Base-by-base conservation (phyloP, 345 rosid species). In the Cardamine resedifolia region DNA sequence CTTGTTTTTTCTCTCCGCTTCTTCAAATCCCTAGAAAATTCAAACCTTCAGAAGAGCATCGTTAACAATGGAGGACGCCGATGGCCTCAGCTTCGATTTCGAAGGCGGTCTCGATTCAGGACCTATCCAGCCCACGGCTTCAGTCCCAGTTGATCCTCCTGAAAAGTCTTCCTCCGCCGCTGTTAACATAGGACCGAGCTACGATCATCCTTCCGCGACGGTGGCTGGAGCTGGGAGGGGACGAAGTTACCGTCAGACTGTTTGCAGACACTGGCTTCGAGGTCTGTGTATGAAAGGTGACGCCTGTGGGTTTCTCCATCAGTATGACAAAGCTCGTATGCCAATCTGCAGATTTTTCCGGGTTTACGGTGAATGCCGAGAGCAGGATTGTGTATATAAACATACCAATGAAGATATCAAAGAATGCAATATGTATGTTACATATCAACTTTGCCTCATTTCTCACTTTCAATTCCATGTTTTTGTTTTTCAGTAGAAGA, bases 231-330 rank as follows among this genome's bases (percentile, higher is more conserved):
- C 76, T 27, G 97, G 96, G 15, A 63, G 99, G 58, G 80, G 80
- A 23, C 59, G 96, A 81, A 96, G 99, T 81, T 96, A 87, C 84
- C 82, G 99, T 45, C 98, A 96, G 81, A 96, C 99, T 15, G 99
- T 96, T 6, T 96, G 99, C 75, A 84, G 97, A 74, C 99, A 96
- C 83, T 96, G 99, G 98, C 91, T 96, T 36, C 88, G 99, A 36
- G 85, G 99, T 69, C 88, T 96, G 30, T 96, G 99, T 71, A 92
- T 92, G 99, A 96, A 96, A 78, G 99, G 99, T 27, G 99, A 96
- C 58, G 97, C 94, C 67, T 96, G 97, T 68, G 98, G 96, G 39
- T 96, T 96, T 80, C 97, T 96, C 11, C 99, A 96, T 47, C 98
- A 92, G 86, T 96, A 83, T 73, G 99, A 96, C 26, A 96, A 96